Evolutionary conservation across 2,329 filamentous ascomycete species (phyloP), one percentile per base, ranked within the genome.

Genomic region (Clarireedia paspali): DNA sequence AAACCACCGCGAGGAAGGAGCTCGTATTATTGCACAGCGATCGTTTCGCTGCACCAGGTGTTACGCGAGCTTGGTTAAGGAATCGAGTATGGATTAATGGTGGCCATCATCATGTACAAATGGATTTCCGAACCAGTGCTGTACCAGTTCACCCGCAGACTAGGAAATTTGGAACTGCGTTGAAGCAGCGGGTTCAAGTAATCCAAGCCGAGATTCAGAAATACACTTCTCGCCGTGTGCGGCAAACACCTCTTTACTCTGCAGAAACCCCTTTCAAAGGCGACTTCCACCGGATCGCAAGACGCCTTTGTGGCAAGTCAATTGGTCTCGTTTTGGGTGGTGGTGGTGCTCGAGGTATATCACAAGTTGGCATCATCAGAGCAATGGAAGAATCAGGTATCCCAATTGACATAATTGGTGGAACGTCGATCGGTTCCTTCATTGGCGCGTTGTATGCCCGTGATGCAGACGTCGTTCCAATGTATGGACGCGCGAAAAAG

Each of bases 71-170:
- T 34, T 99, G 94, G 94, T 74, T 99, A 14, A 84, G 86, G 59
- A 96, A 96, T 66, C 86, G 94, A 1, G 85, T 95, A 59, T 99
- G 94, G 94, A 94, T 99, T 71, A 99, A 97, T 63, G 94, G 94
- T 15, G 92, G 92, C 5, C 95, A 99, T 69, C 94, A 95, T 67
- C 94, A 99, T 64, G 88, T 99, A 12, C 94, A 99, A 66, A 97
- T 99, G 94, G 80, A 88, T 0, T 92, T 94, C 70, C 83, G 87
- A 40, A 79, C 85, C 3, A 86, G 88, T 47, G 75, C 85, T 1
- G 85, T 95, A 61, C 88, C 91, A 2, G 82, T 88, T 0, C 86
- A 91, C 65, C 81, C 86, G 20, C 84, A 85, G 14, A 80, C 83
- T 1, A 89, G 90, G 64, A 86, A 87, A 51, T 86, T 95, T 15